Evolutionary conservation across 1,139 yeast species (phyloP).

Genomic region (Zygoascus sp.): DNA sequence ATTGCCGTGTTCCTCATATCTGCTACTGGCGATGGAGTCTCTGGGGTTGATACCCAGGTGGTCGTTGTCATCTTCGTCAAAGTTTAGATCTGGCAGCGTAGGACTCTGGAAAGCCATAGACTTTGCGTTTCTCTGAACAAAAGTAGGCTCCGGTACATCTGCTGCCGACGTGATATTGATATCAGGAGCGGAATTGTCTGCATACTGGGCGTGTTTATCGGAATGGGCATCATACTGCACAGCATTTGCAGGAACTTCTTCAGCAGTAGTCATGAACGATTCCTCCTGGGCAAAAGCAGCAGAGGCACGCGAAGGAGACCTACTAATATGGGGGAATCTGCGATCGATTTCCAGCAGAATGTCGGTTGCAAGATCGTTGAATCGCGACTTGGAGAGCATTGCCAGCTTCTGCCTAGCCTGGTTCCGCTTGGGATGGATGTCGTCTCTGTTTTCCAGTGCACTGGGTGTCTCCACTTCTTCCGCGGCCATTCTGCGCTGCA

Average conservation of each 20-base stretch:
- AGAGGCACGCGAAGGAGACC: constrained; percentile 2
- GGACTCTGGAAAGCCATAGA: constrained; percentile 11
- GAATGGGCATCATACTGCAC: no score
- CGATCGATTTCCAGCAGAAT: constrained; percentile 83
- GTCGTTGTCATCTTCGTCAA: constrained; percentile 2
- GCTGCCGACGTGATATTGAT: background rate
- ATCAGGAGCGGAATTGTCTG: background rate
- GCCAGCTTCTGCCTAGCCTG: constrained; percentile 93
- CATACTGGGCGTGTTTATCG: background rate
- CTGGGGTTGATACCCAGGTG: background rate
- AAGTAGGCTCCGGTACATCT: background rate
- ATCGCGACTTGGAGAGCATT: constrained; percentile 72
- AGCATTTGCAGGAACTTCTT: no score
- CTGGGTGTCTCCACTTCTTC: constrained; percentile 17
- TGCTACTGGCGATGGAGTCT: background rate
- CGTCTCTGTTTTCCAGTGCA: constrained; percentile 27
- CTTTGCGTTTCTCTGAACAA: constrained; percentile 6
- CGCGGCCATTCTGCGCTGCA: constrained; percentile 55
- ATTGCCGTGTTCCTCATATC: background rate
- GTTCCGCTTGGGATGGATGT: constrained; percentile 87
- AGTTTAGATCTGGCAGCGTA: constrained; percentile 9
- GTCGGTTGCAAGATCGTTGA: constrained; percentile 87
- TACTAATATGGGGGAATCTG: constrained; percentile 37
- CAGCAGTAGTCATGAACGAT: no score
- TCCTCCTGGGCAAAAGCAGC: background rate